A percentile compares a stretch with the other conserved stretches of the same genome.
These are phyloP conservation scores for Orbilia blumenaviensis DNA, from an alignment of 2,329 filamentous ascomycete genomes.

Conservation along the genomic window DNA sequence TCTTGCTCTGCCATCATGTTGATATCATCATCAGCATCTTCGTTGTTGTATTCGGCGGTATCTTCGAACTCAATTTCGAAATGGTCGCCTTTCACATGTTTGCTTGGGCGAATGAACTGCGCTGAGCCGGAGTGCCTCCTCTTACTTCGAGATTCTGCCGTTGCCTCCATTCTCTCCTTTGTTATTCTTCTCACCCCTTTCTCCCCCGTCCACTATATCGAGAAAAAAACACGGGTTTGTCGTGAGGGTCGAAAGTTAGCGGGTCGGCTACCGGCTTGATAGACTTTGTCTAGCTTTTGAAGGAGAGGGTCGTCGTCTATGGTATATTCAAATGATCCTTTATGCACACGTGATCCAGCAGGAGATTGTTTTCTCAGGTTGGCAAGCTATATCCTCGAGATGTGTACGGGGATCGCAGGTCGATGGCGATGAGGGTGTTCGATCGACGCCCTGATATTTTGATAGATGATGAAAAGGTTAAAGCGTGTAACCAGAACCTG, in stretches of 20 bases:
- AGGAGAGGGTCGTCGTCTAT: not conserved
- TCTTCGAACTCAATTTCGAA: slow-evolving; percentile 48
- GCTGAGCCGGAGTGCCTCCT: slow-evolving; percentile 57
- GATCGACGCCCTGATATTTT: not conserved
- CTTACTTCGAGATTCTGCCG: slow-evolving; percentile 55
- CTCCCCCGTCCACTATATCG: not conserved
- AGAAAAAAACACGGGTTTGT: not conserved
- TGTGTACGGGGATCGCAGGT: not conserved
- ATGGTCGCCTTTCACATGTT: slow-evolving; percentile 56
- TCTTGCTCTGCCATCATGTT: slow-evolving; percentile 51
- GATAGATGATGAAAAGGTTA: not conserved
- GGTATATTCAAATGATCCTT: not conserved
- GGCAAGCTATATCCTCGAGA: not conserved
- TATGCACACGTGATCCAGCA: not conserved
- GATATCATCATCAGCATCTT: slow-evolving; percentile 52
- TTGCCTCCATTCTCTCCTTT: slow-evolving; percentile 52
- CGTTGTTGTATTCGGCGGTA: slow-evolving; percentile 53
- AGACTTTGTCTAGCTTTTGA: not conserved
- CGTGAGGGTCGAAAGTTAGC: not conserved
- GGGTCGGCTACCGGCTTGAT: not conserved
- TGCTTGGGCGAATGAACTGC: slow-evolving; percentile 55
- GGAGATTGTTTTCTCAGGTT: not conserved
- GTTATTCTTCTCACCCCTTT: slow-evolving; percentile 3
- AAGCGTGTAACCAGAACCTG: not conserved
- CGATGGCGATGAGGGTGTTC: not conserved